phyloP scores from a whole-genome alignment of 352 stramenopile genomes.

The Phytophthora pluvialis region DNA sequence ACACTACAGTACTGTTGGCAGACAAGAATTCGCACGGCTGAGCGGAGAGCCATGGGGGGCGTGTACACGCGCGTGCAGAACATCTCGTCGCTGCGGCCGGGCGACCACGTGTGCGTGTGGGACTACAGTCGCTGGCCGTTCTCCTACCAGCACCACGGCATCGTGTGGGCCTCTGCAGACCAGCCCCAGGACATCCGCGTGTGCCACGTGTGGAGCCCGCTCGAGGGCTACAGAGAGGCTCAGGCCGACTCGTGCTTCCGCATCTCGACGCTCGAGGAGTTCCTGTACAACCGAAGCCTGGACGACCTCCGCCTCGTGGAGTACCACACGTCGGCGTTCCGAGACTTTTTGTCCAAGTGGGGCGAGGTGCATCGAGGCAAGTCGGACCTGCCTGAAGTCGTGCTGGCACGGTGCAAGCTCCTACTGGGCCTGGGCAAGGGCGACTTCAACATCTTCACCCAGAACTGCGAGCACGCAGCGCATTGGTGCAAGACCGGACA shows the following conservation, averaged over 20 bases:
- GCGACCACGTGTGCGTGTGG: conserved; percentile 81
- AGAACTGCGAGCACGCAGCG: conserved; percentile 84
- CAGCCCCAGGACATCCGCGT: conserved; percentile 57
- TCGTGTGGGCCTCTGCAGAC: conserved; percentile 67
- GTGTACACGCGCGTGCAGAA: conserved; percentile 72
- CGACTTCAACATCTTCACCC: conserved; percentile 83
- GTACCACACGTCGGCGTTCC: conserved; percentile 74
- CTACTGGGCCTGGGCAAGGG: conserved; percentile 68
- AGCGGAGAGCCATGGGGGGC: conserved; percentile 48
- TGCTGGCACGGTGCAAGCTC: conserved; percentile 79
- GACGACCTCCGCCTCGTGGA: conserved; percentile 65
- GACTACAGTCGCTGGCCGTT: conserved; percentile 80
- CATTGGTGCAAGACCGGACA: conserved; percentile 84
- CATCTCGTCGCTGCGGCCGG: conserved; percentile 62
- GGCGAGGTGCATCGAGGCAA: conserved; percentile 76
- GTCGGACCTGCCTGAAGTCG: conserved; percentile 75
- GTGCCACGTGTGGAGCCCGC: conserved; percentile 77
- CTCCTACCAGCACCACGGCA: conserved; percentile 80
- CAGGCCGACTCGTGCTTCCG: conserved; percentile 80
- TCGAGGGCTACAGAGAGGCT: conserved; percentile 57
- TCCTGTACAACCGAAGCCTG: conserved; percentile 64
- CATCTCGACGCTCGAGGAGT: conserved; percentile 77
- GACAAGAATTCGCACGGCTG: conserved; percentile 11
- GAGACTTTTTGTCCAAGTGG: conserved; percentile 72
- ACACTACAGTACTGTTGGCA: too few relatives aligned